Base-by-base conservation (phyloP, 1,284 basidiomycete genomes). In the Athelia sp. region DNA sequence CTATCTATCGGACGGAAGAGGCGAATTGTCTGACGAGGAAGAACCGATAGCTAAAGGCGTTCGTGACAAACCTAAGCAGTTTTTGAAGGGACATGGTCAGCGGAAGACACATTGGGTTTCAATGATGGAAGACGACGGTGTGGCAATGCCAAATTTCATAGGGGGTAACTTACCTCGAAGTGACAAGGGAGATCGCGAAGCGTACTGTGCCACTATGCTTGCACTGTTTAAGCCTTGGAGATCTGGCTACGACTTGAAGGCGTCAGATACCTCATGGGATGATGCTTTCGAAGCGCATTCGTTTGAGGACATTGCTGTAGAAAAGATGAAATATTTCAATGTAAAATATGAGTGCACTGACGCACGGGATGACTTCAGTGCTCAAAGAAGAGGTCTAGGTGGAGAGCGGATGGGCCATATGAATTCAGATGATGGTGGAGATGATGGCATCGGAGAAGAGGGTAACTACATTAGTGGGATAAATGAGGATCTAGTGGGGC, bases 281-380 rank as follows among this genome's bases (percentile, higher is more conserved):
- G 57, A 60, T 8, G 49, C 56, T 6, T 67, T 62, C 51, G n/a
- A 2, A 2, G 3, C 10, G 23, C 32, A 58, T 42, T 4, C 47
- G 0, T 58, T 68, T 46, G 38, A 22, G 11, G 3, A 32, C 0
- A 24, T 38, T 3, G 51, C 63, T 4, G 1, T n/a, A 2, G 19
- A 45, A 4, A 21, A 64, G 0, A 66, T 67, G 59, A 50, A 57
- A 1, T 58, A 65, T 43, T 60, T 68, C 46, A 58, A 68, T 23
- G 46, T 67, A 0, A 47, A 52, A 14, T 64, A 70, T 52, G 61
- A 68, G 52, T 68, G 68, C 51, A 34, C 53, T 1, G 69, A 71
- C 56, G 62, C 62, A 0, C 49, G 56, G 21, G 67, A 71, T 56
- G 66, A 70, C 47, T 68, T 54, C 50, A 46, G 55, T 45, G 52